Base-by-base conservation (phyloP, 805 yeast genomes). In the Candida chauliodis region DNA sequence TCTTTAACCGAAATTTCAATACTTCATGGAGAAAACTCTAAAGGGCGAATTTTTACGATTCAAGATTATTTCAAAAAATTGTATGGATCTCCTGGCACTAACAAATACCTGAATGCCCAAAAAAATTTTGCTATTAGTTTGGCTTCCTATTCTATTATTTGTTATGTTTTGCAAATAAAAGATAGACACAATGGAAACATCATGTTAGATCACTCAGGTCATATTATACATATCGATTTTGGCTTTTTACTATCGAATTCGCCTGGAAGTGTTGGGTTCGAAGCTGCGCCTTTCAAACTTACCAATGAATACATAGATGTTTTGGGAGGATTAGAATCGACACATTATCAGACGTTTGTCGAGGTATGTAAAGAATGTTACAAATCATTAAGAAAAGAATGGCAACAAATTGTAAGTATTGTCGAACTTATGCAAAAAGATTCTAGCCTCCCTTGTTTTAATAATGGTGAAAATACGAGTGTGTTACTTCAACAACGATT, bases 171-270 rank as follows among this genome's bases (percentile, higher is more conserved):
- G 35, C 98, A 91, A 63, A 86, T 93, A 43, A 93, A 93, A 58
- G 99, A 93, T 60, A 77, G 99, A 49, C 99, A 91, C 56, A 91
- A 91, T 56, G 99, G 99, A 53, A 93, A 93, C 58, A 90, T 93
- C 42, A 91, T 93, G 99, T 69, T 91, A 27, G 99, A 93, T 55
- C 80, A 83, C 42, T 95, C 91, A 43, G 99, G 99, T 0, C 99
- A 93, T 55, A 84, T 93, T 9, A 80, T 91, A 32, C 95, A 87
- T 59, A 93, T 93, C 50, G 99, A 93, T 62, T 93, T 93, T 66
- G 99, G 99, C 0, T 91, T 88, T 58, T 62, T 91, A 56, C 69
- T 91, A 2, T 87, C 96, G 0, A 91, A 93, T 55, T 83, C 97
- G 0, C 99, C 99, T 0, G 99, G 99, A 3, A 84, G 95, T 34